These are phyloP conservation scores for Huntiella decipiens DNA, from an alignment of 2,329 filamentous ascomycete species.

Conservation along the genomic window DNA sequence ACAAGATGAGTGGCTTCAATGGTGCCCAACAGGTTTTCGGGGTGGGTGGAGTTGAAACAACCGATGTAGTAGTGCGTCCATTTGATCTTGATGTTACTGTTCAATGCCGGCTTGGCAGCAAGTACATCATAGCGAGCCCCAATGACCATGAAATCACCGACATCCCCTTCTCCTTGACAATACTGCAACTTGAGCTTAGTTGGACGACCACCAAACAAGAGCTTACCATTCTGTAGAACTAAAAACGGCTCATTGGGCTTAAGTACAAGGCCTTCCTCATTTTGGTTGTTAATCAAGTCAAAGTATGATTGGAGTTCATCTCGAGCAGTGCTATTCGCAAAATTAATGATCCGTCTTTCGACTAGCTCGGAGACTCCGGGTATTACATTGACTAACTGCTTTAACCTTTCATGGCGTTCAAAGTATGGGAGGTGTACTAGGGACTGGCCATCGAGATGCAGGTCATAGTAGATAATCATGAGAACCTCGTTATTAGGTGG, in stretches of 20 bases:
- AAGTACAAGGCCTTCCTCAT: constrained; percentile 62
- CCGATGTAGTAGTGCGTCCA: constrained; percentile 73
- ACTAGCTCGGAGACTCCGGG: constrained; percentile 49
- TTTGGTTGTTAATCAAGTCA: constrained; percentile 41
- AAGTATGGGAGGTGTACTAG: constrained; percentile 33
- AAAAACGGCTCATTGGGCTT: constrained; percentile 73
- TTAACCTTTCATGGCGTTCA: constrained; percentile 40
- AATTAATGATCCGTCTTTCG: constrained; percentile 48
- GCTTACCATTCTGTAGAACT: constrained; percentile 16
- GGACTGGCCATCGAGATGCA: constrained; percentile 34
- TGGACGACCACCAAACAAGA: constrained; percentile 28
- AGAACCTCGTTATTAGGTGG: constrained; percentile 32
- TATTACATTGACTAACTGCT: constrained; percentile 29
- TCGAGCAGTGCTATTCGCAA: constrained; percentile 31
- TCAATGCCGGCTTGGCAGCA: constrained; percentile 35
- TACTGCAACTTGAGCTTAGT: constrained; percentile 88
- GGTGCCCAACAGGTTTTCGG: constrained; percentile 28
- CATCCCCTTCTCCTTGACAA: constrained; percentile 55
- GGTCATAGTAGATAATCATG: constrained; percentile 44
- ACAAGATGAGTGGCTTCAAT: constrained; percentile 39
- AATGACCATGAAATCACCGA: constrained; percentile 65
- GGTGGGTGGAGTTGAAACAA: constrained; percentile 49
- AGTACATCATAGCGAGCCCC: constrained; percentile 53
- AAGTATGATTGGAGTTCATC: constrained; percentile 44
- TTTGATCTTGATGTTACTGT: constrained; percentile 36